phyloP scores from a whole-genome alignment of 164 flowering plant genomes.

The Taxillus chinensis region DNA sequence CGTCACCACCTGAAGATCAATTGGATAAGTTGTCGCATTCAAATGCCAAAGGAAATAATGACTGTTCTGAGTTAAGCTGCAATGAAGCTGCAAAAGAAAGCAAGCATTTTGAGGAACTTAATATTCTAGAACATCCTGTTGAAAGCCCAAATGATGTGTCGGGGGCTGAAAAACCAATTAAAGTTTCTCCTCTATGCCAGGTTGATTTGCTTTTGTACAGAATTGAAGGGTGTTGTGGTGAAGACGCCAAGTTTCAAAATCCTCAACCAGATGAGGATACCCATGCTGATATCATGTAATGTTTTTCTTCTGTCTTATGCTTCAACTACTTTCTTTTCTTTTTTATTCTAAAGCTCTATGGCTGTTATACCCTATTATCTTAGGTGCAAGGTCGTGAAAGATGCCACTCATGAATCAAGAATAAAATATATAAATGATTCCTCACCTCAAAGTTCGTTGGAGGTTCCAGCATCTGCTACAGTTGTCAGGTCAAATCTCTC shows the following conservation, averaged over 20 bases:
- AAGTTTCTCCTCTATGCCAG: conserved; percentile 13
- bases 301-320: conserved; percentile 1
- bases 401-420: conserved; percentile 11
- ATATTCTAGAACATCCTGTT: conserved; percentile 4
- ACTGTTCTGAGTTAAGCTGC: conserved; percentile 10
- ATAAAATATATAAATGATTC: conserved; percentile 14
- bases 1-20: conserved; percentile 10
- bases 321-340: background rate
- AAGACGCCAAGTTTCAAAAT: conserved; percentile 14
- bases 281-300: conserved; percentile 34
- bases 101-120: conserved; percentile 13
- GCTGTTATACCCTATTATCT: conserved; percentile 7
- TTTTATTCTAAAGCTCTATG: background rate
- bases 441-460: conserved; percentile 16
- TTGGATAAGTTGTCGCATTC: conserved; percentile 9
- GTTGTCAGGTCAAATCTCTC: conserved; percentile 15
- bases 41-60: conserved; percentile 14
- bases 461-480: conserved; percentile 16
- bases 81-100: conserved; percentile 7
- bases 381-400: conserved; percentile 33
- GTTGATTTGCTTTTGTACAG: background rate
- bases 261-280: conserved; percentile 16
- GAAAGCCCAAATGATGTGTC: conserved; percentile 14
- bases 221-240: conserved; percentile 15
- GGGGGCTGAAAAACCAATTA: conserved; percentile 7